A percentile compares a stretch with the other conserved stretches of the same genome.
Conservation (phyloP, 129 eudicot species). For the Pulicaria dysenterica region DNA sequence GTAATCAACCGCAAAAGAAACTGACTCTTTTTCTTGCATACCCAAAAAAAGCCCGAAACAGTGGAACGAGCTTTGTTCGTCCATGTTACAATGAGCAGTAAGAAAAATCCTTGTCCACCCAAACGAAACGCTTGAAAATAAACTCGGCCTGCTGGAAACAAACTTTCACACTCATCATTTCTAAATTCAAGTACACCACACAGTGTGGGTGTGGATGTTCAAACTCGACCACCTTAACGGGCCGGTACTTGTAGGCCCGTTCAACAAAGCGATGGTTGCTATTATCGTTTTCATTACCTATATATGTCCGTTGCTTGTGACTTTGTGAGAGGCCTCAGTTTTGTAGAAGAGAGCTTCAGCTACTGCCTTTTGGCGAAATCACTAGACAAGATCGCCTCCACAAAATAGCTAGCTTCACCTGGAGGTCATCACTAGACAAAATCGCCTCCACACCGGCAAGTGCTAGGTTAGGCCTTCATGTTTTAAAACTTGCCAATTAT, state of each 20-base stretch:
- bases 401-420: no score
- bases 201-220: conserved; percentile 76
- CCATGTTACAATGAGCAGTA: conserved; percentile 80
- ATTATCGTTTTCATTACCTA: conserved; percentile 36
- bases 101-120: conserved; percentile 85
- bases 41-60: conserved; percentile 89
- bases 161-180: conserved; percentile 57
- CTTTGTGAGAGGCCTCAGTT: conserved; percentile 68
- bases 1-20: conserved; percentile 65
- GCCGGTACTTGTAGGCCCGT: conserved; percentile 75
- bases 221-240: conserved; percentile 70
- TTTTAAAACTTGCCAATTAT: conserved; percentile 32
- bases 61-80: conserved; percentile 59
- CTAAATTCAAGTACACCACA: conserved; percentile 68
- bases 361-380: conserved; percentile 59
- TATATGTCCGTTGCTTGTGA: conserved; percentile 49
- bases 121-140: conserved; percentile 79
- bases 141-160: conserved; percentile 61
- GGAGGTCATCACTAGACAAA: conserved; percentile 68
- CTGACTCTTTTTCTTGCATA: conserved; percentile 73
- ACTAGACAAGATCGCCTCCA: no score
- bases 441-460: conserved; percentile 71
- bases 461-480: conserved; percentile 64
- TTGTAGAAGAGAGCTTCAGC: conserved; percentile 80
- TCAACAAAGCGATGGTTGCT: conserved; percentile 42